Base-by-base conservation (phyloP, 2,329 filamentous ascomycete genomes). In the Fusarium praegraminearum region DNA sequence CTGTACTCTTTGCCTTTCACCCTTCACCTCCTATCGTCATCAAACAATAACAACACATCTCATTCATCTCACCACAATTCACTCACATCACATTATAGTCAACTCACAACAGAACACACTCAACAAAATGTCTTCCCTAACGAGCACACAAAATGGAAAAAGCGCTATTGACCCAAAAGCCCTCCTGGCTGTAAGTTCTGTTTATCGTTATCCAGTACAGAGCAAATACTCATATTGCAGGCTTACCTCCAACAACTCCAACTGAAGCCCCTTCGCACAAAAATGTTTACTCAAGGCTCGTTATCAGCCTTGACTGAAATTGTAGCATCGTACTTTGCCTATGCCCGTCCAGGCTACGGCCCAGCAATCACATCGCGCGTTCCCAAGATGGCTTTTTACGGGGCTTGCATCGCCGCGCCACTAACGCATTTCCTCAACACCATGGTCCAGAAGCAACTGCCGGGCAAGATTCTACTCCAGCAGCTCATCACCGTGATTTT, bases 371-470 rank as follows among this genome's bases (percentile, higher is more conserved):
- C 62, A 26, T 43, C 62, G 9, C 62, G 62, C 18, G 46, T 65
- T 33, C 62, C 62, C 18, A 56, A 65, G 56, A 65, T 65, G 62
- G 62, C 62, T 13, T 65, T 65, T 35, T 65, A 65, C n/a, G 62
- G 62, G 18, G 52, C 46, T 20, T 65, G 43, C 20, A 40, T 65
- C 9, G 57, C 53, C n/a, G 62, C 62, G 57, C 62, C 62, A 7
- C 18, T 65, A 16, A 47, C 33, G 22, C 62, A 65, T 47, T 59
- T 65, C 33, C 20, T 65, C 26, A 54, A 53, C 53, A 53, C 53
- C 5, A 44, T 49, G 35, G 40, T 60, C 2, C 62, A 65, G 35
- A 49, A 57, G 10, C 51, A 38, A 24, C 44, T 65, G 0, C 46
- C 38, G 3, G 62, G 62, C 10, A 41, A 43, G 22, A 36, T 30